Conservation (phyloP, 179 eudicot genomes). For the Patellifolia procumbens region DNA sequence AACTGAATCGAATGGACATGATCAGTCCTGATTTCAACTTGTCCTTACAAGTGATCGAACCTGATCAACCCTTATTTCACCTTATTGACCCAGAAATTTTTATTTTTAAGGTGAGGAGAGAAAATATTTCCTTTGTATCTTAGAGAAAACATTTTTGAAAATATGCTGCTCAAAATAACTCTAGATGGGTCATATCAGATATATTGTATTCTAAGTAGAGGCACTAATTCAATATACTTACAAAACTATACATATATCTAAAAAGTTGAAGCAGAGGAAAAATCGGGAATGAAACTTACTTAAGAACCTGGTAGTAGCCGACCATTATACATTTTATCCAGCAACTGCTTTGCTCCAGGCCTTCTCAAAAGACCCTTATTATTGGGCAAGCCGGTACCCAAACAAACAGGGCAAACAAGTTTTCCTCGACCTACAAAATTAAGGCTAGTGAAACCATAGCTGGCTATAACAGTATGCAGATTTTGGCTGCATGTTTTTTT, state of each 20-base stretch:
- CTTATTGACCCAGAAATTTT: no score
- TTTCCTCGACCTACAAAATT: slow-evolving; percentile 79
- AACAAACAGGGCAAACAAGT: slow-evolving; percentile 94
- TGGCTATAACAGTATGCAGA: neutral
- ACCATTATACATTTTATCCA: slow-evolving; percentile 95
- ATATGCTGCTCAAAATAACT: neutral
- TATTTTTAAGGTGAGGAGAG: neutral
- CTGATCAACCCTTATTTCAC: no score
- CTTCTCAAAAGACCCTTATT: slow-evolving; percentile 95
- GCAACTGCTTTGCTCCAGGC: slow-evolving; percentile 77
- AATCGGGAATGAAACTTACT: slow-evolving; percentile 35
- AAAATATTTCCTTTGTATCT: no score
- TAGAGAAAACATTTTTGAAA: neutral
- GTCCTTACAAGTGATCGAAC: no score
- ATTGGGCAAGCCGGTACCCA: slow-evolving; percentile 96
- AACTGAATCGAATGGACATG: no score
- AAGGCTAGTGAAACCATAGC: neutral
- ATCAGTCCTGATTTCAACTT: no score
- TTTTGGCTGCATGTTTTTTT: neutral
- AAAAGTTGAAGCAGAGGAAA: neutral
- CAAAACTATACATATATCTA: neutral
- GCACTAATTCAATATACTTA: neutral
- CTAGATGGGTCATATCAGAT: neutral
- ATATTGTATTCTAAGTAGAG: neutral
- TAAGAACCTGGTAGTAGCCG: slow-evolving; percentile 73